Evolutionary conservation across 2,329 filamentous ascomycete species (phyloP).

Genomic region (Apiospora arundinis): DNA sequence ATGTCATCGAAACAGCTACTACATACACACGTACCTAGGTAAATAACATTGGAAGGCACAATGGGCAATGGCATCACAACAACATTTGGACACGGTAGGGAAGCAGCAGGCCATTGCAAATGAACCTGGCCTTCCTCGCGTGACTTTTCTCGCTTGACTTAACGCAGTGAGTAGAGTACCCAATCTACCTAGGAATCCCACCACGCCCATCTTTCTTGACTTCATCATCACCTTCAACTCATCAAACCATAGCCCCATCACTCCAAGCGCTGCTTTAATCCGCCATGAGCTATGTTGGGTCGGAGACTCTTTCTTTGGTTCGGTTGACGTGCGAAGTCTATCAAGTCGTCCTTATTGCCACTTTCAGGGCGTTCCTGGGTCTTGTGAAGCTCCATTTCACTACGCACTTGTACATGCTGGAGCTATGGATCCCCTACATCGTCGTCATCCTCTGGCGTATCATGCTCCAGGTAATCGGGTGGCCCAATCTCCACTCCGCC

Average conservation of each 20-base stretch:
- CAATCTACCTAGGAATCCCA: background rate
- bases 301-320: background rate
- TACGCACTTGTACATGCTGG: background rate
- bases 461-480: background rate
- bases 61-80: background rate
- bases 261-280: background rate
- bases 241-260: background rate
- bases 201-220: too few relatives aligned
- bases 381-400: background rate
- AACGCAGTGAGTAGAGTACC: background rate
- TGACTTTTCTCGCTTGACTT: too few relatives aligned
- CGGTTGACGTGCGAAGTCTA: background rate
- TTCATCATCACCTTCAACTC: background rate
- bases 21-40: too few relatives aligned
- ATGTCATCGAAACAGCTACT: background rate
- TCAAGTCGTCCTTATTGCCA: slow-evolving; percentile 1
- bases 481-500: background rate
- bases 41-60: background rate
- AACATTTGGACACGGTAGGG: background rate
- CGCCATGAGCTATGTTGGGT: background rate
- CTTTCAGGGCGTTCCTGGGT: background rate
- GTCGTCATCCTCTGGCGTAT: slow-evolving; percentile 13
- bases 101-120: background rate
- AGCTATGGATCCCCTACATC: slow-evolving; percentile 21
- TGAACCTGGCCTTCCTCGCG: background rate